Conservation (phyloP, 225 moss, liverwort and hornwort species). For the Bryum argenteum region DNA sequence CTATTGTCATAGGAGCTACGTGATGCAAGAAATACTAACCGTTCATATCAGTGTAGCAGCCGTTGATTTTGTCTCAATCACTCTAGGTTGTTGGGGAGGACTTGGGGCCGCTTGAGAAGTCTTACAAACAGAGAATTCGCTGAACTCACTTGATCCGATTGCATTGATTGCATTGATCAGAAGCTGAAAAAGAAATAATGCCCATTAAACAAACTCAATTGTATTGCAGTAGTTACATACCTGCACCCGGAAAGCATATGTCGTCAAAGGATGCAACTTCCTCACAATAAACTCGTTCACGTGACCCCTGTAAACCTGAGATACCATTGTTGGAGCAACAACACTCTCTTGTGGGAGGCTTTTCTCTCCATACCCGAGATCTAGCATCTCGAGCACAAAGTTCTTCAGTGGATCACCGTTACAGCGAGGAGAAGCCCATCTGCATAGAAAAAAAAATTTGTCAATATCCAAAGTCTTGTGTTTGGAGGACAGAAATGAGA, state of each 20-base stretch:
- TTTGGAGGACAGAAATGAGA: too few relatives aligned
- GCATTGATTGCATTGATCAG: not conserved
- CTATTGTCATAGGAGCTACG: too few relatives aligned
- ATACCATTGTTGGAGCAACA: not conserved
- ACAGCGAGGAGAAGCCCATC: conserved; percentile 28
- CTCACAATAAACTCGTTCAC: conserved; percentile 22
- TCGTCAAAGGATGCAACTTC: conserved; percentile 35
- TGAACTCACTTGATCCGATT: conserved; percentile 34
- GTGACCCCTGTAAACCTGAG: conserved; percentile 25
- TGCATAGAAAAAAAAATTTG: not conserved
- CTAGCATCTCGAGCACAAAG: conserved; percentile 28
- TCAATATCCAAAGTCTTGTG: too few relatives aligned
- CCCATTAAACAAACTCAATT: too few relatives aligned
- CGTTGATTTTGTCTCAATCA: not conserved
- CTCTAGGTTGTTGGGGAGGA: conserved; percentile 20
- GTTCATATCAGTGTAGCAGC: conserved; percentile 36
- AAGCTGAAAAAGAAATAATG: too few relatives aligned
- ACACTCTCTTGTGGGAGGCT: not conserved
- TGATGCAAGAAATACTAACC: too few relatives aligned
- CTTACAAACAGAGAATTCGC: conserved; percentile 13
- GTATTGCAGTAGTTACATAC: conserved; percentile 20
- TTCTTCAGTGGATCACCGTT: conserved; percentile 29
- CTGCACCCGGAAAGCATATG: conserved; percentile 47
- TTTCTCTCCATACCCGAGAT: conserved; percentile 41
- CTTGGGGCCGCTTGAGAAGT: conserved; percentile 21